phyloP scores from a whole-genome alignment of 2,329 filamentous ascomycete genomes.

The Immersiporthe knoxdaviesiana region DNA sequence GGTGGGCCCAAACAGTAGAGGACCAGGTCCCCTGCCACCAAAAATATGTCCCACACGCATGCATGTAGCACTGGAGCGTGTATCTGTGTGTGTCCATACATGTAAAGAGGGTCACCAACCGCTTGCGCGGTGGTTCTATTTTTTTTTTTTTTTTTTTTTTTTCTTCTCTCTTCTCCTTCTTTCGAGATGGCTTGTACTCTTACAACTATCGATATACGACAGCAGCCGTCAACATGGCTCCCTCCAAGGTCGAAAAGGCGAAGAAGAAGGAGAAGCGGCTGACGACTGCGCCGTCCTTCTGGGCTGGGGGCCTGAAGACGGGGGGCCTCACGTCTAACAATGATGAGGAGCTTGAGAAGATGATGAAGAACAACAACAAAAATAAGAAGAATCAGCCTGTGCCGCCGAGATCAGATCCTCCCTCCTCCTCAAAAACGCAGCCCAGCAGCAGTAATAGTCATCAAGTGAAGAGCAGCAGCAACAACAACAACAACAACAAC shows the following conservation, averaged over 20 bases:
- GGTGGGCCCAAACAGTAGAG: neutral
- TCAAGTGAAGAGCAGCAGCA: neutral
- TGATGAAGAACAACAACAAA: neutral
- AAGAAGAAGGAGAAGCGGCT: slow-evolving; percentile 17
- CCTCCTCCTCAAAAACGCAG: neutral
- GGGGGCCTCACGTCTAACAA: slow-evolving; percentile 2
- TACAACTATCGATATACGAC: neutral
- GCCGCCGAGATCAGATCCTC: neutral
- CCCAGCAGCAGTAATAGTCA: neutral
- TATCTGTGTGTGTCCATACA: neutral
- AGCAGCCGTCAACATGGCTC: slow-evolving; percentile 7
- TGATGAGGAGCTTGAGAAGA: neutral
- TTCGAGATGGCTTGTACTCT: neutral
- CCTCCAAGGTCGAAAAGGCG: neutral
- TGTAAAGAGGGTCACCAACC: slow-evolving; percentile 4
- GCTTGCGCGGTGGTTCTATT: neutral
- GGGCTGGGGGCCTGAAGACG: neutral
- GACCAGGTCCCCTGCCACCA: neutral
- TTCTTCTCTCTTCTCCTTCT: neutral
- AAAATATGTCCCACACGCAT: slow-evolving; percentile 3
- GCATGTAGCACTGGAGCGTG: neutral
- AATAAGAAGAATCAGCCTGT: neutral
- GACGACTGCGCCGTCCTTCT: neutral
- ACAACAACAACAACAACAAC: slow-evolving; percentile 6
- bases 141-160: neutral